Evolutionary conservation across 306 rosid genomes (phyloP), one percentile per base, ranked within the genome.

Genomic region (Vicia faba): DNA sequence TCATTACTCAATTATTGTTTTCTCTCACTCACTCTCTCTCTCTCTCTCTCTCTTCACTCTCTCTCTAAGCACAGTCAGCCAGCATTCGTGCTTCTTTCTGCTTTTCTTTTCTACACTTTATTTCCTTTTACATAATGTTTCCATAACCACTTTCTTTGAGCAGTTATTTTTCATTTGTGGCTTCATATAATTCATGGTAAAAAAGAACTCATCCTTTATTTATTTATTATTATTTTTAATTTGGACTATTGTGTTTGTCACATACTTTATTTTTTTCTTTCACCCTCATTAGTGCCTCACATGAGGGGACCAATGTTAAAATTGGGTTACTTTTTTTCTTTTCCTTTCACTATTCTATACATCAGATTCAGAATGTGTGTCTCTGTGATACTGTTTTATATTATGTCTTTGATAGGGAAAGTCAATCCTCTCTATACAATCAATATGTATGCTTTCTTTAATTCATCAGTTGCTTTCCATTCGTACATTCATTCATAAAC

Each of bases 211-310:
- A 23, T 15, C 62, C 76, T 75, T 75, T 76, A 1, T 29, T 29
- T 77, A n/a, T n/a, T n/a, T n/a, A n/a, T n/a, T n/a, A n/a, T n/a
- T n/a, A n/a, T 76, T 61, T 44, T 69, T 2, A 43, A 59, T 61
- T 81, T 81, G 85, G 85, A 81, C 80, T 74, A 74, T 74, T 70
- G 78, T 73, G 72, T 78, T 70, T 81, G 82, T 74, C 82, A 69
- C 49, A 23, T 60, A 18, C 6, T 50, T 75, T 50, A 49, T 68
- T 55, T 54, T 54, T 33, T 74, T 69, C 74, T 73, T 77, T 81
- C 69, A 60, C 16, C 75, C 9, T 49, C 55, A 49, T 65, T 73
- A 69, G 41, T 73, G 80, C 77, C 67, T 70, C 79, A 11, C 18
- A 74, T 51, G 80, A 57, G 85, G 85, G 82, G 85, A 81, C 85